Conservation (phyloP, 2,329 filamentous ascomycete genomes). For the Monosporascus sp. region DNA sequence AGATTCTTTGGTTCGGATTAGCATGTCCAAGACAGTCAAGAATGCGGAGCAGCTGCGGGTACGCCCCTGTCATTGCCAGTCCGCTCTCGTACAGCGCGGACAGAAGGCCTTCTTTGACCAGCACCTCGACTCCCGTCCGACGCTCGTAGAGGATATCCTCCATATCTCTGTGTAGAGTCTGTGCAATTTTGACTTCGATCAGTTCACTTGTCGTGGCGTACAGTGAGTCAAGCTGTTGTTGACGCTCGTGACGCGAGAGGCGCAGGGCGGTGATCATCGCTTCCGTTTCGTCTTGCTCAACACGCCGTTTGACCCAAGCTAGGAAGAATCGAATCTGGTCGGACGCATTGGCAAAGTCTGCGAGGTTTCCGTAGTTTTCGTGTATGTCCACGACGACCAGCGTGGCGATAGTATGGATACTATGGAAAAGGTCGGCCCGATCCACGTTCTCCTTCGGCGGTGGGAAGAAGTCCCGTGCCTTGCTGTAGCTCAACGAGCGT, state of each 20-base stretch:
- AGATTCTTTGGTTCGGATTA: too few relatives aligned
- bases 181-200: conserved; percentile 3
- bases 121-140: conserved; percentile 9
- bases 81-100: conserved; percentile 12
- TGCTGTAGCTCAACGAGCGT: too few relatives aligned
- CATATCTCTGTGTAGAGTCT: conserved; percentile 9
- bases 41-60: conserved; percentile 8
- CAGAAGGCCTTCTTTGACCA: conserved; percentile 11
- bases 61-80: conserved; percentile 7
- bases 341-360: too few relatives aligned
- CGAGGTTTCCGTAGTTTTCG: too few relatives aligned
- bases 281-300: conserved; percentile 1
- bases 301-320: too few relatives aligned
- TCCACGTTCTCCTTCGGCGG: too few relatives aligned
- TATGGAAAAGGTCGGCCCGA: too few relatives aligned
- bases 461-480: too few relatives aligned
- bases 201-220: background rate
- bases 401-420: too few relatives aligned
- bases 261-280: conserved; percentile 1
- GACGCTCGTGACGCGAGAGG: conserved; percentile 4
- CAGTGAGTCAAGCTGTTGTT: conserved; percentile 1
- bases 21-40: too few relatives aligned
- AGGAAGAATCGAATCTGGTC: too few relatives aligned
- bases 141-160: conserved; percentile 13
- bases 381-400: too few relatives aligned